Conservation (phyloP, 306 rosid species). For the Calophaca sinica region DNA sequence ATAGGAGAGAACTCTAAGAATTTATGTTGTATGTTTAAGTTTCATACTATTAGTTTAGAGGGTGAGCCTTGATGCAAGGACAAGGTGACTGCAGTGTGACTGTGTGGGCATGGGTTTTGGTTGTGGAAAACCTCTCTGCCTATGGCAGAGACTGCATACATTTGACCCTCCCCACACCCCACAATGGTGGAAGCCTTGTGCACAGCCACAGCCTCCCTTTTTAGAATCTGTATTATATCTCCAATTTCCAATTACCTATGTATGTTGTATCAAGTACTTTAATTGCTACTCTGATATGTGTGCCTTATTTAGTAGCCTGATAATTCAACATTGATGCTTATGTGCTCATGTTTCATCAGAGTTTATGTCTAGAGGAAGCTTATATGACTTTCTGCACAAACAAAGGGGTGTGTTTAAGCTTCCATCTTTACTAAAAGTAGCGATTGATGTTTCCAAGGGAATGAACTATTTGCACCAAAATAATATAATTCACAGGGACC, state of each 20-base stretch:
- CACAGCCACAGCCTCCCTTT: slow-evolving; percentile 15
- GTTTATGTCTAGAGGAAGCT: slow-evolving; percentile 96
- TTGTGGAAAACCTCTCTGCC: slow-evolving; percentile 25
- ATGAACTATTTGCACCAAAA: slow-evolving; percentile 98
- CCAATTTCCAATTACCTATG: background rate
- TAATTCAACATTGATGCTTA: slow-evolving; percentile 49
- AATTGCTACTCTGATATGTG: slow-evolving; percentile 49
- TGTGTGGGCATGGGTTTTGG: slow-evolving; percentile 5
- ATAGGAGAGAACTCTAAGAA: slow-evolving; percentile 34
- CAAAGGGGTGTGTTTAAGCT: slow-evolving; percentile 90
- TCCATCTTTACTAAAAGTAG: slow-evolving; percentile 91
- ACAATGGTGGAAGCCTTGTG: slow-evolving; percentile 34
- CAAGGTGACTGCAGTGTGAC: slow-evolving; percentile 30
- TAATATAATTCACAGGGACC: slow-evolving; percentile 98
- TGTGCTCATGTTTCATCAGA: slow-evolving; percentile 66
- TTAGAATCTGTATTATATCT: slow-evolving; percentile 42
- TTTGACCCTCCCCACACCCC: slow-evolving; percentile 35
- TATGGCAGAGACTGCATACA: slow-evolving; percentile 8
- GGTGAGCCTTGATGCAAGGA: slow-evolving; percentile 36
- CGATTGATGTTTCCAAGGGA: slow-evolving; percentile 94
- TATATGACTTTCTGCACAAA: slow-evolving; percentile 95
- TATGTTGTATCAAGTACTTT: slow-evolving; percentile 41
- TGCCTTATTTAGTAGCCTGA: slow-evolving; percentile 35
- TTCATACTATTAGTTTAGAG: slow-evolving; percentile 39
- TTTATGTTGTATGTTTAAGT: slow-evolving; percentile 28